Conservation (phyloP, 2,329 filamentous ascomycete genomes). For the Ascochyta koolunga region DNA sequence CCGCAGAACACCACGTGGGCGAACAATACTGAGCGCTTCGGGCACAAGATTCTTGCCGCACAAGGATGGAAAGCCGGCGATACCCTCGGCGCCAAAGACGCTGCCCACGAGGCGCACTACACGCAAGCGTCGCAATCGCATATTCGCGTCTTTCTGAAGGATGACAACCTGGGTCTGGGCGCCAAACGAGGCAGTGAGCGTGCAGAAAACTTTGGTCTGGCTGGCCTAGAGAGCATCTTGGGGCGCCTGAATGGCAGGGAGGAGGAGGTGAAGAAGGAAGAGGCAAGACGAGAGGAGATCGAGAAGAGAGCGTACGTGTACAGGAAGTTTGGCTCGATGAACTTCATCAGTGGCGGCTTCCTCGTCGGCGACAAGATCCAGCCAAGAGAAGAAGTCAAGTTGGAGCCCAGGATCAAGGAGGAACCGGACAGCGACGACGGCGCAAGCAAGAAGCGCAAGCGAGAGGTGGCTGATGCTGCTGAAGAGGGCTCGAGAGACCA, state of each 20-base stretch:
- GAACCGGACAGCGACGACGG: slow-evolving; percentile 44
- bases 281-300: slow-evolving; percentile 69
- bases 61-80: slow-evolving; percentile 92
- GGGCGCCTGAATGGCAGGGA: slow-evolving; percentile 91
- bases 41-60: slow-evolving; percentile 83
- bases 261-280: slow-evolving; percentile 72
- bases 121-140: slow-evolving; percentile 82
- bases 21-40: slow-evolving; percentile 79
- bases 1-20: slow-evolving; percentile 97
- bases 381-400: slow-evolving; percentile 25
- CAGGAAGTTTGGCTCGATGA: slow-evolving; percentile 77
- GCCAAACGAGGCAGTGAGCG: slow-evolving; percentile 74
- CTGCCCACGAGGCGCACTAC: slow-evolving; percentile 75
- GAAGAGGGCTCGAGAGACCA: slow-evolving; percentile 41
- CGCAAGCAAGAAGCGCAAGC: slow-evolving; percentile 44
- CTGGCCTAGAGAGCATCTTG: slow-evolving; percentile 83
- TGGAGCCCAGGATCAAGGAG: slow-evolving; percentile 54
- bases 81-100: slow-evolving; percentile 78
- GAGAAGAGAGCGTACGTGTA: slow-evolving; percentile 77
- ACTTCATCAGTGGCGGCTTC: slow-evolving; percentile 86
- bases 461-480: slow-evolving; percentile 34
- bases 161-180: slow-evolving; percentile 89
- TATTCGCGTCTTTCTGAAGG: slow-evolving; percentile 83
- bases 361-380: slow-evolving; percentile 59
- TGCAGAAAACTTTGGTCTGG: slow-evolving; percentile 78